phyloP scores from a whole-genome alignment of 2,329 filamentous ascomycete species.

The Fusarium siculi region DNA sequence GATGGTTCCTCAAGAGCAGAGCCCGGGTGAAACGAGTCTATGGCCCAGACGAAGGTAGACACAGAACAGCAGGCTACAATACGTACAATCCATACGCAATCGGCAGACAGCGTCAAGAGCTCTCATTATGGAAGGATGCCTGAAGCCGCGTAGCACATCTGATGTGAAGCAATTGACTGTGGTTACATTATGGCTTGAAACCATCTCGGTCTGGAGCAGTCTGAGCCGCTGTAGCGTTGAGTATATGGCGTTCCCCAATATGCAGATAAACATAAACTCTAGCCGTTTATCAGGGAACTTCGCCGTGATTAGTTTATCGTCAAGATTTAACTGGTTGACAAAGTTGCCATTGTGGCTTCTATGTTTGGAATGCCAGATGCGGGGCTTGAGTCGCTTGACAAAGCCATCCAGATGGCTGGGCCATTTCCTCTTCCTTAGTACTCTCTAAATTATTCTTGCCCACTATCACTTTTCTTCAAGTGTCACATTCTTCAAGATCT shows the following conservation, averaged over 20 bases:
- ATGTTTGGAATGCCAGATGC: background rate
- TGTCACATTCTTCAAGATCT: background rate
- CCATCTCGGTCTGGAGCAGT: background rate
- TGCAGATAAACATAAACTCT: accelerated
- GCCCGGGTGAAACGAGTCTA: accelerated
- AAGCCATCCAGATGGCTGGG: background rate
- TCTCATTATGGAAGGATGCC: accelerated
- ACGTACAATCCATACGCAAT: accelerated
- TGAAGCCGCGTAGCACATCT: background rate
- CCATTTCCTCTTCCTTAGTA: background rate
- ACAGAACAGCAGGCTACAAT: too few relatives aligned
- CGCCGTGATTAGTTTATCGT: too few relatives aligned
- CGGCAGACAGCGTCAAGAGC: accelerated
- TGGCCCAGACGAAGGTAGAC: accelerated
- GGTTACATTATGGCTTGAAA: background rate
- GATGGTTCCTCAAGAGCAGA: accelerated
- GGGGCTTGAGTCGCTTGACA: background rate
- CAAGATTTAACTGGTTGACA: background rate
- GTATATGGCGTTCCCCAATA: accelerated
- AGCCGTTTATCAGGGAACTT: background rate
- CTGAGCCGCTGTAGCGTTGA: background rate
- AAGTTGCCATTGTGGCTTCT: background rate
- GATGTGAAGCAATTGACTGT: accelerated
- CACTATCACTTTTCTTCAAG: accelerated
- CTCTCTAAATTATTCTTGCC: background rate